Evolutionary conservation across 371 early-diverging fungal species (phyloP).

Genomic region (Mortierella sp.): DNA sequence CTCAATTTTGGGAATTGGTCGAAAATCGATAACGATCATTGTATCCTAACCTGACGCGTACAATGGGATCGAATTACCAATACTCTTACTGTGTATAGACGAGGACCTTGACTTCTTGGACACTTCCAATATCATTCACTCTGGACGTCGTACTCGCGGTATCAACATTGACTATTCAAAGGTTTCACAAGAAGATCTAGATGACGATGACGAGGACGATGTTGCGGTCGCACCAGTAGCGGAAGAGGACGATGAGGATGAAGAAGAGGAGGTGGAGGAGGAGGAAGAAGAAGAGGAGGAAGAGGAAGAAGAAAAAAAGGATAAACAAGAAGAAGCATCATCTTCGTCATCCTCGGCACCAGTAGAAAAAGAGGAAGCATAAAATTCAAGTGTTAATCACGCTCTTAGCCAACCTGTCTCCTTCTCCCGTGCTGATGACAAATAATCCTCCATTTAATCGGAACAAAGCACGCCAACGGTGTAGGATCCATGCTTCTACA

Average conservation of each 20-base stretch:
- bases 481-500: neutral
- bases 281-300: conserved; percentile 37
- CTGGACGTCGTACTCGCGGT: conserved; percentile 79
- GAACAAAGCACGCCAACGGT: neutral
- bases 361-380: neutral
- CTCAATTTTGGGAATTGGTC: neutral
- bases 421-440: neutral
- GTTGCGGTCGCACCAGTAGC: conserved; percentile 19
- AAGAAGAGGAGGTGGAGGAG: conserved; percentile 36
- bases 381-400: neutral
- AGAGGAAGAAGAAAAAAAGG: conserved; percentile 12
- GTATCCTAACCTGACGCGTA: neutral
- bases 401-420: neutral
- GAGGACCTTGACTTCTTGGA: conserved; percentile 74
- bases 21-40: neutral
- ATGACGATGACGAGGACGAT: conserved; percentile 65
- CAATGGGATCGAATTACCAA: no score
- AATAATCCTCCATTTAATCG: neutral
- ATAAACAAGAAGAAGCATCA: conserved; percentile 1
- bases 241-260: conserved; percentile 27
- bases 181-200: conserved; percentile 70
- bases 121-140: conserved; percentile 70
- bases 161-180: conserved; percentile 77
- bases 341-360: conserved; percentile 2
- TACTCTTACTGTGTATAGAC: conserved; percentile 47